Evolutionary conservation across 2,329 filamentous ascomycete genomes (phyloP), one percentile per base, ranked within the genome.

Genomic region (Cladobotryum protrusum): DNA sequence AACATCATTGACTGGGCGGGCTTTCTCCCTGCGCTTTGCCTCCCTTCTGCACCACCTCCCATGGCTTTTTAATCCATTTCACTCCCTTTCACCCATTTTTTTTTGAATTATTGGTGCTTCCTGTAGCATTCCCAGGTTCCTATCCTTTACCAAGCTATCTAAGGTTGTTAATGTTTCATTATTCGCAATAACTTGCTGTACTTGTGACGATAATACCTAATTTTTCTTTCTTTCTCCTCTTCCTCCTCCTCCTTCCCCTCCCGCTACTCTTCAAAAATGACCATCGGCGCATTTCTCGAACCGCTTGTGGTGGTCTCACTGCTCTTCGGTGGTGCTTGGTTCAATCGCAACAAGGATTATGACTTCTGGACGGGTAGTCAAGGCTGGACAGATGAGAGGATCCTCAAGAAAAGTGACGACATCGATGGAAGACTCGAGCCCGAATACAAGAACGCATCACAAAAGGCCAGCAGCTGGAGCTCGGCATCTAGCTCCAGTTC

Each of bases 261-360:
- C n/a, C n/a, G n/a, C n/a, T n/a, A n/a, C n/a, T n/a, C n/a, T n/a
- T n/a, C n/a, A n/a, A n/a, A n/a, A n/a, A 73, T 73, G 70, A 63
- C 64, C 47, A 56, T 72, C 50, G 69, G 70, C 42, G 66, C 69
- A 8, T 63, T 73, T 49, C 59, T 70, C 45, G 70, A 73, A 55
- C 70, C 70, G 18, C 62, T 72, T 40, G 61, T 72, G 32, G 70
- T 73, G 45, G 64, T 73, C 48, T 66, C 67, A 20, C 64, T 73
- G 17, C 64, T 73, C 24, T 72, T 72, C 40, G 71, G 70, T 50
- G 70, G 70, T n/a, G 66, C 69, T 33, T 72, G 63, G 59, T 65
- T 73, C 59, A 73, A 73, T 58, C 67, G 70, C 52, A 70, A 67
- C 52, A 69, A 63, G 43, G 66, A 68, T 53, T 68, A 67, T 56